Base-by-base conservation (phyloP, 805 yeast species). In the Ogataea nitratoaversa region DNA sequence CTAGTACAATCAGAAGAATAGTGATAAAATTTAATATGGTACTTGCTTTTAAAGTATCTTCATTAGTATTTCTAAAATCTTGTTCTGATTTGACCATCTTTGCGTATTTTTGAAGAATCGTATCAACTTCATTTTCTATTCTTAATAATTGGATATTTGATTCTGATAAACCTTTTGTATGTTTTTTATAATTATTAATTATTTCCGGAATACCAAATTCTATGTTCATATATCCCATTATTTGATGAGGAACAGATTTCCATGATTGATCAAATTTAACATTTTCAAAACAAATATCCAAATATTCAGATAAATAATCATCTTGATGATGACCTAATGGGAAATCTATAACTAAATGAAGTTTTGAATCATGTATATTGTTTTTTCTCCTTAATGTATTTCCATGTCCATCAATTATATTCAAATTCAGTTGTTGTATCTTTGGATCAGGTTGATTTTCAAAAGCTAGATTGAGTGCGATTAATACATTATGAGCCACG, bases 281-380 rank as follows among this genome's bases (percentile, higher is more conserved):
- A 32, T 56, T 62, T 35, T 62, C 66, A 38, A 60, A 60, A 38
- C 66, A 62, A 18, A 62, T 32, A 41, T 57, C 62, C 16, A 59
- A 31, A 36, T 52, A 53, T 24, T 57, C 55, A 2, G 41, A 20
- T 2, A 34, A 34, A 34, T 42, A 49, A 19, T 42, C 47, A 8
- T 47, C 44, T 24, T 36, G 35, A 32, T 42, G 38, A n/a, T 44
- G 39, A 19, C 23, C 31, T 6, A 53, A 27, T 4, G 61, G 59
- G 27, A 48, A 50, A 36, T 56, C 54, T 5, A 58, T 38, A 3
- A 52, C 54, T 38, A 59, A 27, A 24, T 51, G 52, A 1, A 49
- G 13, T 3, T 32, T 35, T 2, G 28, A 24, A n/a, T 52, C 47
- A 5, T 34, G 34, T 6, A 60, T 29, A 27, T 52, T 50, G 29